Conservation (phyloP, 768 basidiomycete genomes). For the Amanita molliuscula region DNA sequence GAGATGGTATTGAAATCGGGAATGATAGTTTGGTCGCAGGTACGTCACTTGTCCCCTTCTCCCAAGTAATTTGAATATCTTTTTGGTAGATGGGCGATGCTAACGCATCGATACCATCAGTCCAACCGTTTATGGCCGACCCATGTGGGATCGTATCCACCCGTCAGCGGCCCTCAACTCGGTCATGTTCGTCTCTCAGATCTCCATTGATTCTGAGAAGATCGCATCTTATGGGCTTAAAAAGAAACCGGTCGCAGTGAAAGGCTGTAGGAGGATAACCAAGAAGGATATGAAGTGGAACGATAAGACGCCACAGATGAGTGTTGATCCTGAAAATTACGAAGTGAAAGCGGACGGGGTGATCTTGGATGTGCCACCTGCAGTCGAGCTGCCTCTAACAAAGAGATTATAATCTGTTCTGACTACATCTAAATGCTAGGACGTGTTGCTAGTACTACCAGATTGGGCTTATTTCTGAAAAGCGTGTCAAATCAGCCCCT, state of each 20-base stretch:
- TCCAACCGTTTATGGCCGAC: constrained; percentile 79
- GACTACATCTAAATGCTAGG: constrained; percentile 1
- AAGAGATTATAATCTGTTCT: constrained; percentile 81
- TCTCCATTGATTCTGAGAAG: constrained; percentile 47
- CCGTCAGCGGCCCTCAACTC: constrained; percentile 78
- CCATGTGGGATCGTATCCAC: constrained; percentile 89
- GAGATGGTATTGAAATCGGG: constrained; percentile 95
- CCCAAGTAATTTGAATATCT: constrained; percentile 1
- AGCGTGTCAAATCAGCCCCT: too few species aligned
- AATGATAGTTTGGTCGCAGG: constrained; percentile 85
- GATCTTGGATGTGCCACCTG: constrained; percentile 67
- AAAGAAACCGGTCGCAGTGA: constrained; percentile 57
- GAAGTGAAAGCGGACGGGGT: constrained; percentile 77
- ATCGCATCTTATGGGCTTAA: constrained; percentile 46
- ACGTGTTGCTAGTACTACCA: too few species aligned
- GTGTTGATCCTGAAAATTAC: constrained; percentile 88
- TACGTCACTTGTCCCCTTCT: constrained; percentile 20
- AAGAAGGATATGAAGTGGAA: constrained; percentile 98
- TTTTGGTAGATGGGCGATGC: constrained; percentile 82
- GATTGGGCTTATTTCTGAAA: too few species aligned
- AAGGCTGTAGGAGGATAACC: constrained; percentile 57
- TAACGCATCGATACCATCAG: constrained; percentile 92
- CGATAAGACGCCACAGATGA: constrained; percentile 67
- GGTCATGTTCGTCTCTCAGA: constrained; percentile 74
- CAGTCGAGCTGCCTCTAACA: constrained; percentile 55